Evolutionary conservation across 768 basidiomycete species (phyloP), one percentile per base, ranked within the genome.

Genomic region (Phaeotremella skinneri): DNA sequence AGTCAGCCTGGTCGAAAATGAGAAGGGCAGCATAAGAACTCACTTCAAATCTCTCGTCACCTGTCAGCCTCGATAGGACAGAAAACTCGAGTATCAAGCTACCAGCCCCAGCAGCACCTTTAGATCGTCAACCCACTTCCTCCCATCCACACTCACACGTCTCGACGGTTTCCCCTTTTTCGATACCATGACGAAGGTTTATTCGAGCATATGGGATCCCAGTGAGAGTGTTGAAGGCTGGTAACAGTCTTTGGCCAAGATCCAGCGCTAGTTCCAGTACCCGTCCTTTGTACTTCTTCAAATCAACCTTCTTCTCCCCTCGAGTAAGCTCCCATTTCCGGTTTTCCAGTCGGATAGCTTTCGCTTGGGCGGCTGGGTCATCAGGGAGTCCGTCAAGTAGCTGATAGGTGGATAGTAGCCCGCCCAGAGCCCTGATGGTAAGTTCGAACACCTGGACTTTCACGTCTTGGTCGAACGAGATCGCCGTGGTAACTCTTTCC

Each of bases 391-490:
- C 27, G 27, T 71, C 67, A 3, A 77, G 55, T 34, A 64, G 62
- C 53, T 75, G 76, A 52, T 73, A 75, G 2, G 74, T 72, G 23
- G 74, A 76, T 29, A 80, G 66, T 34, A 99, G 82, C 3, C 91
- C 91, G 2, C 96, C 96, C 7, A 99, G 80, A 4, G 92, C 90
- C 26, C 93, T 85, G 55, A 98, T 98, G 0, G 90, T 97, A 9
- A 89, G 90, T 79, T 99, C 94, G 70, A 99, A 99, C 3, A 98
- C 88, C 81, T 99, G 94, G n/a, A 96, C 91, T 76, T 86, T 90
- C 41, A 90, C 91, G 77, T 97, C 87, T 57, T 91, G 87, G 72
- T 97, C 89, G 75, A 96, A 97, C 0, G 86, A 86, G 37, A 96
- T 89, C 82, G 84, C 85, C 53, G 85, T 78, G 51, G 94, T 87